Percentiles rank a stretch among this genome's conserved stretches.
Evolutionary conservation across 202 grass and related monocot species (phyloP).

Genomic region (Panicum hallii): DNA sequence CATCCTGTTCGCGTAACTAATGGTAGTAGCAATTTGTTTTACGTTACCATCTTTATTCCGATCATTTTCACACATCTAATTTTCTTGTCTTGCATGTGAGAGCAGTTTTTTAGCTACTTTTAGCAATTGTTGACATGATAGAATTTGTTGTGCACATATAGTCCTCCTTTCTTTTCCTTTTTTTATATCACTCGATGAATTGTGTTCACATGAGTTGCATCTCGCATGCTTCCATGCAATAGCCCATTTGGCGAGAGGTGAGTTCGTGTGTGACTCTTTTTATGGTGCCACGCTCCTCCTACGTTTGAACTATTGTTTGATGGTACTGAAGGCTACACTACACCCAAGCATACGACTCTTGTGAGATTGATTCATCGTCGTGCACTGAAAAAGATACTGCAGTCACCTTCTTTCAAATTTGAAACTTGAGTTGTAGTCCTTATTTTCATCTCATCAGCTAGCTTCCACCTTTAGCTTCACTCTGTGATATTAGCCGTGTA

Average conservation of each 20-base stretch:
- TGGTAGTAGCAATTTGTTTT: too few species aligned
- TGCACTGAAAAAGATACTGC: not conserved
- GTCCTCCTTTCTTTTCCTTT: not conserved
- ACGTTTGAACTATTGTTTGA: not conserved
- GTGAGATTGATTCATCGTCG: constrained; percentile 40
- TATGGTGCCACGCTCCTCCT: constrained; percentile 62
- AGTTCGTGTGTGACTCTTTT: constrained; percentile 46
- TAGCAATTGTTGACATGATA: not conserved
- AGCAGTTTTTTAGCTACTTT: not conserved
- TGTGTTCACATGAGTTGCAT: constrained; percentile 25
- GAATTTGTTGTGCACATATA: not conserved
- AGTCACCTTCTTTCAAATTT: not conserved
- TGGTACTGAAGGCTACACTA: not conserved
- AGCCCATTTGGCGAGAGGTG: not conserved
- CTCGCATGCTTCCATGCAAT: not conserved
- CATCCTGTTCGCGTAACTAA: too few species aligned
- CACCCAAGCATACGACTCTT: constrained; percentile 19
- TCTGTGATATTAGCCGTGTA: too few species aligned
- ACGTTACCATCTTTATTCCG: too few species aligned
- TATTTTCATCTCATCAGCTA: not conserved
- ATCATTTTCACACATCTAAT: too few species aligned
- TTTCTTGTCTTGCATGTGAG: not conserved
- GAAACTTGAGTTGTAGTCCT: not conserved
- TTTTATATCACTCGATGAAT: not conserved
- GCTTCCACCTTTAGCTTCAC: too few species aligned